Evolutionary conservation across 192 early-diverging fungal genomes (phyloP).

Genomic region (Obelidium mucronatum): DNA sequence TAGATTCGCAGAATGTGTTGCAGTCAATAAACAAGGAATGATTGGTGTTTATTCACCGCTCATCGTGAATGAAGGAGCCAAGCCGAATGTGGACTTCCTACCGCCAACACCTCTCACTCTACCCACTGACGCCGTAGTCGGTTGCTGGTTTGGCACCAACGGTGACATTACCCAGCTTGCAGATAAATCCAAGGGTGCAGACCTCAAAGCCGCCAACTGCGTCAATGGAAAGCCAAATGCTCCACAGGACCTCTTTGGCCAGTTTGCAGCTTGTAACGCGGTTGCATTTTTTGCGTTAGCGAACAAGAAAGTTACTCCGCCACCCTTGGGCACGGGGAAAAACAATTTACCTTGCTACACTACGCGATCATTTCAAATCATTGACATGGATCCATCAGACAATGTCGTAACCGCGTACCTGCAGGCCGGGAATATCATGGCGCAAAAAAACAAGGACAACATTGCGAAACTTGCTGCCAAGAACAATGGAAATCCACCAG

Average conservation of each 20-base stretch:
- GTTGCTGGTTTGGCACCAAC: slow-evolving; percentile 53
- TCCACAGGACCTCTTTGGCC: slow-evolving; percentile 37
- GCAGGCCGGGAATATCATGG: slow-evolving; percentile 33
- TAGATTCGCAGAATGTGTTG: slow-evolving; percentile 48
- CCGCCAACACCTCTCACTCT: slow-evolving; percentile 39
- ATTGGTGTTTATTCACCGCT: slow-evolving; percentile 48
- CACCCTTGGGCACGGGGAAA: slow-evolving; percentile 40
- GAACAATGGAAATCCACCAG: no score
- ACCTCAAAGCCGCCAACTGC: slow-evolving; percentile 38
- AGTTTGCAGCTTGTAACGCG: slow-evolving; percentile 53
- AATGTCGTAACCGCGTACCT: slow-evolving; percentile 48
- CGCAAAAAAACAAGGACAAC: slow-evolving; percentile 48
- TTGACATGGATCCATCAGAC: slow-evolving; percentile 51
- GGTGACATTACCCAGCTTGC: slow-evolving; percentile 46
- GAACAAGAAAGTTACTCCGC: no score
- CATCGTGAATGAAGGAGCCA: slow-evolving; percentile 40
- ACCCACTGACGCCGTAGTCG: slow-evolving; percentile 42
- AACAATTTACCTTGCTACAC: slow-evolving; percentile 45
- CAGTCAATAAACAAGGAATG: slow-evolving; percentile 29
- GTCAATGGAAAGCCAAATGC: slow-evolving; percentile 38
- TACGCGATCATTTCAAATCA: slow-evolving; percentile 42
- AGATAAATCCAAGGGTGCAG: slow-evolving; percentile 25
- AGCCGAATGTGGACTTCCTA: slow-evolving; percentile 12
- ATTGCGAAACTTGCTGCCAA: slow-evolving; percentile 31
- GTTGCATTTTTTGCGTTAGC: slow-evolving; percentile 38